phyloP scores from a whole-genome alignment of 805 yeast genomes.

The Candida methanosorbosa region DNA sequence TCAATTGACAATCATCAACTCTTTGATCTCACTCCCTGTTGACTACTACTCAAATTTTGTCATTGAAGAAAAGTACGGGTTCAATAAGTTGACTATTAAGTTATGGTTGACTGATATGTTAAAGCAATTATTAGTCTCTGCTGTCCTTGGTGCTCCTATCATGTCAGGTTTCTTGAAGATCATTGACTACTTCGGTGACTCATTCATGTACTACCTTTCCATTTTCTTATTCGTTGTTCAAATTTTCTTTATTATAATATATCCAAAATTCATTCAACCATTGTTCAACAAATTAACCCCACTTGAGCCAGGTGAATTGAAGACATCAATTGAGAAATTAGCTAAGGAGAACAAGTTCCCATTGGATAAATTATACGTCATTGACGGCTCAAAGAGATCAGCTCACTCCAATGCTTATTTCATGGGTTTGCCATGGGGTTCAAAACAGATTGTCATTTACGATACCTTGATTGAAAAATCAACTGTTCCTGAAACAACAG shows the following conservation, averaged over 20 bases:
- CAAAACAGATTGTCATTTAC: conserved; percentile 87
- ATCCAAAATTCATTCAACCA: conserved; percentile 86
- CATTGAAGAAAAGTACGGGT: conserved; percentile 87
- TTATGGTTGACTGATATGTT: conserved; percentile 69
- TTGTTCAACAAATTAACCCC: conserved; percentile 88
- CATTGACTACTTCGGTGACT: conserved; percentile 69
- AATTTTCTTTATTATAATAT: conserved; percentile 62
- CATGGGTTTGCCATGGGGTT: conserved; percentile 88
- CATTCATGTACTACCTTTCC: conserved; percentile 76
- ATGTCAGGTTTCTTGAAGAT: conserved; percentile 72
- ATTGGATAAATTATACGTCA: conserved; percentile 71
- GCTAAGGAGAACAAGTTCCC: conserved; percentile 80
- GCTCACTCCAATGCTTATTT: conserved; percentile 96
- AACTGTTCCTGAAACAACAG: conserved; percentile 72
- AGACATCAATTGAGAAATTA: conserved; percentile 68
- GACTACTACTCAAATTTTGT: conserved; percentile 76
- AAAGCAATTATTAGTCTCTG: conserved; percentile 47
- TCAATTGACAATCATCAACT: conserved; percentile 38
- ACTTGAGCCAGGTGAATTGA: conserved; percentile 82
- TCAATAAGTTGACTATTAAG: conserved; percentile 71
- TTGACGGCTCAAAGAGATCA: conserved; percentile 96
- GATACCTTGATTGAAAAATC: conserved; percentile 86
- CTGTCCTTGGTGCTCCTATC: conserved; percentile 63
- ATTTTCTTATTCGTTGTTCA: conserved; percentile 63
- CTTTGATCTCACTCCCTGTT: conserved; percentile 56